These are phyloP conservation scores for Arthrobotrys entomopaga DNA, from an alignment of 2,329 filamentous ascomycete genomes.

Conservation along the genomic window DNA sequence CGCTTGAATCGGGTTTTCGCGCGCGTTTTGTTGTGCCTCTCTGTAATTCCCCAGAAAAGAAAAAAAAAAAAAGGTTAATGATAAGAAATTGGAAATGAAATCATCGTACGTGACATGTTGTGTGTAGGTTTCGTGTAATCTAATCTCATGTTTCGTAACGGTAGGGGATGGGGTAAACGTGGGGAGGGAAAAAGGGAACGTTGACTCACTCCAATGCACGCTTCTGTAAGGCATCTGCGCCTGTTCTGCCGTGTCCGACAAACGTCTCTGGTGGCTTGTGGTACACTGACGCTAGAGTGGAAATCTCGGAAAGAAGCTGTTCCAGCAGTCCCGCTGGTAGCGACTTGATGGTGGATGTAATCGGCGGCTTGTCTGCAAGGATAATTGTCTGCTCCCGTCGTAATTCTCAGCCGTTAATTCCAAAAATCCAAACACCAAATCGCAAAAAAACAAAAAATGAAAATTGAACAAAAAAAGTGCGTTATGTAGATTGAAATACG, in stretches of 20 bases:
- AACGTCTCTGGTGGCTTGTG: constrained; percentile 99
- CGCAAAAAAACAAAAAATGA: neutral
- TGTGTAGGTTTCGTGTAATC: neutral
- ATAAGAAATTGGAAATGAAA: too few relatives aligned
- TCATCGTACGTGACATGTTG: too few relatives aligned
- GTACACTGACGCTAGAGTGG: constrained; percentile 94
- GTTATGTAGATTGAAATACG: too few relatives aligned
- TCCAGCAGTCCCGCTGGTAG: constrained; percentile 85
- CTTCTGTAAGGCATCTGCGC: constrained; percentile 91
- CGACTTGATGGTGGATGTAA: constrained; percentile 91
- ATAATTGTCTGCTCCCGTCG: constrained; percentile 74
- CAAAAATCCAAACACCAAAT: neutral
- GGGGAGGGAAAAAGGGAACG: neutral
- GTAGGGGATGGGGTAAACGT: too few relatives aligned
- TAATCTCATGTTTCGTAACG: neutral
- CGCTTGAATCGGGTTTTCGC: constrained; percentile 92
- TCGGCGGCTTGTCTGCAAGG: constrained; percentile 91
- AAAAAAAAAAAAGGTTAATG: constrained; percentile 26
- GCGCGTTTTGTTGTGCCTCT: constrained; percentile 90
- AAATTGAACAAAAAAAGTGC: too few relatives aligned
- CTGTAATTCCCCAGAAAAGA: constrained; percentile 59
- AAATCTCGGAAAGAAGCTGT: constrained; percentile 88
- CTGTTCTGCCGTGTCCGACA: constrained; percentile 91
- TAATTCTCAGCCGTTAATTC: constrained; percentile 28
- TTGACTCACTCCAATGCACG: constrained; percentile 81